Evolutionary conservation across 176 grass and related monocot species (phyloP).

Genomic region (Saccharum officinarum): DNA sequence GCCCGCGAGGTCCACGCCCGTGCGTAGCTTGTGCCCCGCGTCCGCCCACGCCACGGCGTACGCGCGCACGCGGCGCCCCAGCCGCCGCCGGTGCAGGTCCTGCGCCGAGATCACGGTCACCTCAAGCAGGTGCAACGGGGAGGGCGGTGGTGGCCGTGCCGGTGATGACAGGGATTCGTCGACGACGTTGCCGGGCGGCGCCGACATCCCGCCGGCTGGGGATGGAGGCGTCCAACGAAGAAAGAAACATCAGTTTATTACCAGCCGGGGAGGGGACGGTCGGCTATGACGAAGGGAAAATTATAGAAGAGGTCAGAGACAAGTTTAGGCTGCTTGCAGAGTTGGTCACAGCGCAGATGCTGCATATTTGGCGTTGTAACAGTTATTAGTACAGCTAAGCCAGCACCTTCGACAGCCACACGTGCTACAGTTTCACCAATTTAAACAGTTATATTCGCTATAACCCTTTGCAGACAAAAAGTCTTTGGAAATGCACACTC

Average conservation of each 20-base stretch:
- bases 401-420: not conserved
- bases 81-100: conserved; percentile 47
- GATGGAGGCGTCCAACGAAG: not conserved
- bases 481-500: too few species aligned
- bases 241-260: not conserved
- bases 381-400: not conserved
- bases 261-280: too few species aligned
- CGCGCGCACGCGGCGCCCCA: conserved; percentile 32
- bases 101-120: conserved; percentile 83
- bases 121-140: conserved; percentile 57
- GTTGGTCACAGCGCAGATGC: not conserved
- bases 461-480: too few species aligned
- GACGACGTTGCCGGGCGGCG: not conserved
- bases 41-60: conserved; percentile 70
- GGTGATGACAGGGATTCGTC: not conserved
- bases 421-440: not conserved
- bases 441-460: too few species aligned
- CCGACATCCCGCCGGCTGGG: not conserved
- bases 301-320: not conserved
- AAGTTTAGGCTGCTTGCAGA: not conserved
- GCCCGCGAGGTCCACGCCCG: conserved; percentile 46
- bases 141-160: not conserved
- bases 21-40: conserved; percentile 50
- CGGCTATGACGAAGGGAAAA: not conserved
- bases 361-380: not conserved